Percentiles rank a stretch among this genome's conserved stretches.
Conservation (phyloP, 2,329 filamentous ascomycete species). For the Paecilomyces niveus region DNA sequence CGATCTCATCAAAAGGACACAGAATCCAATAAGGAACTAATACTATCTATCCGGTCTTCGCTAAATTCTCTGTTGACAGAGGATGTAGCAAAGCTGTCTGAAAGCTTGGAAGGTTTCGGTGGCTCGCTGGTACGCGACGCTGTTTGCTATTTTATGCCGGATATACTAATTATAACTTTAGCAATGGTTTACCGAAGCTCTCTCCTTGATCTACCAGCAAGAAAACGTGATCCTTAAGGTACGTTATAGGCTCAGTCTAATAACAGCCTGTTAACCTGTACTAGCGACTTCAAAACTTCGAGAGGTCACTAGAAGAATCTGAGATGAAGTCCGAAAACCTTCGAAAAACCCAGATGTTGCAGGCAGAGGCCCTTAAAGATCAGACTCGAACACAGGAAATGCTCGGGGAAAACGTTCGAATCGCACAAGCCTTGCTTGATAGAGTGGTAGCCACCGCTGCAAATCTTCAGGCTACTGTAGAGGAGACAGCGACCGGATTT, state of each 20-base stretch:
- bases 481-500: slow-evolving; percentile 19
- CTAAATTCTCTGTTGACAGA: slow-evolving; percentile 24
- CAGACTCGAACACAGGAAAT: slow-evolving; percentile 20
- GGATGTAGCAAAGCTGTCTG: slow-evolving; percentile 20
- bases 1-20: slow-evolving; percentile 19
- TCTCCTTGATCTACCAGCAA: slow-evolving; percentile 23
- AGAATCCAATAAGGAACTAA: slow-evolving; percentile 19
- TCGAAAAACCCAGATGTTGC: slow-evolving; percentile 24
- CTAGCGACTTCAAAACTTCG: slow-evolving; percentile 29
- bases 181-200: slow-evolving; percentile 24
- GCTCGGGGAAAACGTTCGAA: slow-evolving; percentile 17
- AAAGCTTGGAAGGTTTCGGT: slow-evolving; percentile 24
- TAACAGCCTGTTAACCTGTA: background rate
- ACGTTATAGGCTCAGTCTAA: background rate
- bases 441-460: slow-evolving; percentile 19
- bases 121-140: slow-evolving; percentile 24
- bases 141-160: slow-evolving; percentile 5
- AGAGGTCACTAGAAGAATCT: slow-evolving; percentile 24
- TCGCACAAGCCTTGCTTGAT: slow-evolving; percentile 26
- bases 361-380: slow-evolving; percentile 21
- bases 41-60: slow-evolving; percentile 22
- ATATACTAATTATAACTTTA: slow-evolving; percentile 7
- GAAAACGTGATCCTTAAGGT: slow-evolving; percentile 28
- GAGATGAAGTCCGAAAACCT: slow-evolving; percentile 24
- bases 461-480: slow-evolving; percentile 24